Evolutionary conservation across 1,284 basidiomycete genomes (phyloP), one percentile per base, ranked within the genome.

Genomic region (Cystobasidium sp.): DNA sequence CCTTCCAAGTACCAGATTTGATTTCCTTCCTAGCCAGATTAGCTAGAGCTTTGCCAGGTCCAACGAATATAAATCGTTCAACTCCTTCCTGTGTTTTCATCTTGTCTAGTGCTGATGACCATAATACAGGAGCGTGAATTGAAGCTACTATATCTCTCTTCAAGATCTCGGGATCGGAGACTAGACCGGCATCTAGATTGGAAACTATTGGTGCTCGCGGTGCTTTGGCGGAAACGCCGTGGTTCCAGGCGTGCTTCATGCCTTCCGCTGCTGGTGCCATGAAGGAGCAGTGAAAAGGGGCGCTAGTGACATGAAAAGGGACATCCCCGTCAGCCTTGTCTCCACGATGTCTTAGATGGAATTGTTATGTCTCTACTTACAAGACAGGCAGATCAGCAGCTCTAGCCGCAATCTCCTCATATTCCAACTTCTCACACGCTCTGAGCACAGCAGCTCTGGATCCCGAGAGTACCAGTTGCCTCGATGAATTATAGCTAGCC

Each of bases 331-430:
- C 55, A 66, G 73, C 43, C 31, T 24, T n/a, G 8, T 65, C 10
- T 41, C 47, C 22, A 31, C 18, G 31, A 22, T 1, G 14, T 20
- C 16, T 20, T 14, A 43, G 18, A 24, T 49, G n/a, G 1, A 24
- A 47, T 20, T 20, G 31, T 18, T 1, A n/a, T 8, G 9, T 18
- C 22, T 2, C 43, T 14, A 75, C 79, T 74, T 53, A 80, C 79
- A 79, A 79, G 47, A 80, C 80, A n/a, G 81, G 81, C 24, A 81
- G 53, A 69, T 81, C 81, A n/a, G 81, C 79, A 9, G 81, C 81
- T 37, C 79, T 70, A 16, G 75, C 69, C 0, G 80, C 81, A 24
- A 81, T 79, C 16, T 77, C 78, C 18, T 75, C 52, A 20, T 79
- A 75, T 39, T 77, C 53, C 37, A 81, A 58, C 14, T 75, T 39